Evolutionary conservation across 768 basidiomycete species (phyloP), one percentile per base, ranked within the genome.

Genomic region (Leccinellum luteum): DNA sequence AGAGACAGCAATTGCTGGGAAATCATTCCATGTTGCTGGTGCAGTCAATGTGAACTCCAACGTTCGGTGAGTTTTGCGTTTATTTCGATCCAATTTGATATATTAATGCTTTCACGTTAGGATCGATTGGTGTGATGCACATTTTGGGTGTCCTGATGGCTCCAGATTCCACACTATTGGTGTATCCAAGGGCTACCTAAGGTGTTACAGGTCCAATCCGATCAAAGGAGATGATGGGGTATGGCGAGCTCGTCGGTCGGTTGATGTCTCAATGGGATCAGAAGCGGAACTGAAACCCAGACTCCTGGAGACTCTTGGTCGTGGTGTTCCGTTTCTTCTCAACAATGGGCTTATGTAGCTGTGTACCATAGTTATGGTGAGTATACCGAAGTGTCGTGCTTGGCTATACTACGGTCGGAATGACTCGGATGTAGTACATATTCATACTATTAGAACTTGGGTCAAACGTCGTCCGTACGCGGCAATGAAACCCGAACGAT

Each of bases 171-270:
- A 60, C 23, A 61, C 67, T 6, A 13, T n/a, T 25, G 63, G 65
- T 28, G 34, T 58, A 15, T 30, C 25, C 23, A 71, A 62, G 25
- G 51, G 44, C 23, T 69, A 66, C 48, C 17, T 69, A 6, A 58
- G 69, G 27, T 59, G 63, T n/a, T 71, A 66, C 48, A 57, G 51
- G 49, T 64, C 68, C 17, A 69, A 69, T 35, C 60, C 69, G 13
- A 23, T 53, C 30, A 66, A 64, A 31, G 60, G 63, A 21, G 58
- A 59, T 3, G 68, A 69, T 15, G 61, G 58, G 25, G 52, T 43
- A 58, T 63, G 63, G 60, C 53, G 15, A 14, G 17, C 62, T 32
- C 58, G 66, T 38, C 54, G 57, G 14, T 65, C 62, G 14, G 21
- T 67, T 31, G 66, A 67, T 13, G 5, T 69, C 28, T 61, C 69